Conservation (phyloP, 2,329 filamentous ascomycete genomes). For the Trichoderma atroviride region DNA sequence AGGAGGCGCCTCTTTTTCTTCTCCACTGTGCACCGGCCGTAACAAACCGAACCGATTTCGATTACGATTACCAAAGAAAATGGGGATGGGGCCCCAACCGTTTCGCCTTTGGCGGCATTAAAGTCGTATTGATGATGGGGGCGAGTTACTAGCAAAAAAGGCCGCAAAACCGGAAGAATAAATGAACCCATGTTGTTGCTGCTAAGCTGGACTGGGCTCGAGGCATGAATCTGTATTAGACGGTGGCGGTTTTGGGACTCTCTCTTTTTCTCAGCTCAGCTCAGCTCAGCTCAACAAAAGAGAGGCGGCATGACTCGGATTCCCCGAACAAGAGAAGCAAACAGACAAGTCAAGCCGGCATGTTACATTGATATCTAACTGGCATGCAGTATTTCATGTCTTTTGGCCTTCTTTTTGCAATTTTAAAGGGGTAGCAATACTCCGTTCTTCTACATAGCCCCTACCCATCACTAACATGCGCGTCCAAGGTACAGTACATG, state of each 20-base stretch:
- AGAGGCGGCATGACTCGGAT: conserved; percentile 10
- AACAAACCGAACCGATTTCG: conserved; percentile 17
- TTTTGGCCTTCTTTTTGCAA: neutral
- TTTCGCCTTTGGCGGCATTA: conserved; percentile 21
- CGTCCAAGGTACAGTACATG: neutral
- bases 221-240: neutral
- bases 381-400: neutral
- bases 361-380: neutral
- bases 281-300: neutral
- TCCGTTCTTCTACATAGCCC: neutral
- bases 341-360: neutral
- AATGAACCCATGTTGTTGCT: neutral
- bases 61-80: conserved; percentile 7
- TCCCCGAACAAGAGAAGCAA: neutral
- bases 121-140: neutral
- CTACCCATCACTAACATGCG: conserved; percentile 2
- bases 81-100: conserved; percentile 22
- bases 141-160: conserved; percentile 1
- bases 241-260: conserved; percentile 11
- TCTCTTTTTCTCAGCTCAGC: neutral
- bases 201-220: conserved; percentile 2
- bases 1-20: neutral
- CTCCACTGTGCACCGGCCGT: conserved; percentile 18
- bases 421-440: neutral
- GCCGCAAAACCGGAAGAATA: conserved; percentile 5